phyloP scores from a whole-genome alignment of 345 rosid species.

The Tarenaya hassleriana region DNA sequence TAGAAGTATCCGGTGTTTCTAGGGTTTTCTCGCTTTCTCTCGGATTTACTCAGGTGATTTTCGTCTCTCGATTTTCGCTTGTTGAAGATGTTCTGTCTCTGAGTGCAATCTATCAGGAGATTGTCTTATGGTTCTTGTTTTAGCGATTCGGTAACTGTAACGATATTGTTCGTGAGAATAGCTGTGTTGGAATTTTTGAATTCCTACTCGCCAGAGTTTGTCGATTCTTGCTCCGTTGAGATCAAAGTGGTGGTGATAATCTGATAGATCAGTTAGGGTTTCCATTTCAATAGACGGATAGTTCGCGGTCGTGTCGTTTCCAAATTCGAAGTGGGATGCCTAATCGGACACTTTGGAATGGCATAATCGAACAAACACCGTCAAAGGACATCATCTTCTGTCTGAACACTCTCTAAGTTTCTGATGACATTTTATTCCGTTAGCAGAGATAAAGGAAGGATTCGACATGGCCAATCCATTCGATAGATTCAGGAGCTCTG shows the following conservation, averaged over 20 bases:
- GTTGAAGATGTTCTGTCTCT: too few relatives aligned
- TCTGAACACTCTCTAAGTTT: constrained; percentile 4
- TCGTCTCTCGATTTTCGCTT: too few relatives aligned
- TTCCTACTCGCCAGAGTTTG: background rate
- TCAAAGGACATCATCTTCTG: background rate
- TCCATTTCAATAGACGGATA: too few relatives aligned
- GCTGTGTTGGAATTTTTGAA: background rate
- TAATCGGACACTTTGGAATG: background rate
- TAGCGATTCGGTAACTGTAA: too few relatives aligned
- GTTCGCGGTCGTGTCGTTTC: too few relatives aligned
- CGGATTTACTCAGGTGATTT: too few relatives aligned
- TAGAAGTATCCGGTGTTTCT: too few relatives aligned
- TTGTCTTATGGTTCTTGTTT: too few relatives aligned
- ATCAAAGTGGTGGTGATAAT: background rate
- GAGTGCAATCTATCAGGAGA: too few relatives aligned
- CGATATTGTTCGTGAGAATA: background rate
- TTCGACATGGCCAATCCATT: constrained; percentile 39
- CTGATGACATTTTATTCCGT: background rate
- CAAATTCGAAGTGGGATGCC: too few relatives aligned
- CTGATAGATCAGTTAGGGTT: background rate
- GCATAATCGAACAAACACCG: background rate
- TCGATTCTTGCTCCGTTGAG: too few relatives aligned
- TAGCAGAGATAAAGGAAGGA: constrained; percentile 49
- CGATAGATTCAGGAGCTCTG: constrained; percentile 28
- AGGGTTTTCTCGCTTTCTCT: too few relatives aligned